Evolutionary conservation across 2,329 filamentous ascomycete species (phyloP).

Genomic region (Incumbomyces delicatus): DNA sequence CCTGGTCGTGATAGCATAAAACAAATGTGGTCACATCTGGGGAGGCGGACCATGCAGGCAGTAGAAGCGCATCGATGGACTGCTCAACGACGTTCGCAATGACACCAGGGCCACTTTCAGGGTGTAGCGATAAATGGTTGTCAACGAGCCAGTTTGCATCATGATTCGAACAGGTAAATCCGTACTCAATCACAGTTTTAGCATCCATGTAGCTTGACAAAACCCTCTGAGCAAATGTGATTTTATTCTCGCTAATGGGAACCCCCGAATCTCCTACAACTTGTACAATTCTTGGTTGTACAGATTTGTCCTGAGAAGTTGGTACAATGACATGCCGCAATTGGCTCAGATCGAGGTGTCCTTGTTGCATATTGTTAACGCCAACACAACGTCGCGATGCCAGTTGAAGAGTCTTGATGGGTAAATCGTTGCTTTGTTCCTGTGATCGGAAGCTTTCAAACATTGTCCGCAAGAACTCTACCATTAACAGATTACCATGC

Average conservation of each 20-base stretch:
- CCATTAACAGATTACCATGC: no score
- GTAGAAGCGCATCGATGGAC: neutral
- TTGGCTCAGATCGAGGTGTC: neutral
- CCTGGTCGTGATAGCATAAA: neutral
- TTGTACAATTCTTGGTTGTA: neutral
- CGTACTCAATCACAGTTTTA: neutral
- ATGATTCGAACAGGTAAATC: conserved; percentile 1
- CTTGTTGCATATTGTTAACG: neutral
- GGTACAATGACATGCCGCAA: neutral
- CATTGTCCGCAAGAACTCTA: no score
- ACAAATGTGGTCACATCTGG: neutral
- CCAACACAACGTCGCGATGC: neutral
- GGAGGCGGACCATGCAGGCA: neutral
- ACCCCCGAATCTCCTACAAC: conserved; percentile 5
- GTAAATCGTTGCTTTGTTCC: no score
- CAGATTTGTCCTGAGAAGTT: neutral
- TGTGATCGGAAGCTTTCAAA: no score
- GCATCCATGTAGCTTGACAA: neutral
- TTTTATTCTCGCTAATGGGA: neutral
- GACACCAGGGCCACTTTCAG: neutral
- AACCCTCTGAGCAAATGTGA: neutral
- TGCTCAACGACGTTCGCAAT: conserved; percentile 4
- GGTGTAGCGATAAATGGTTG: neutral
- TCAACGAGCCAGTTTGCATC: conserved; percentile 6
- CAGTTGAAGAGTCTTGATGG: neutral